A percentile compares a stretch with the other conserved stretches of the same genome.
These are phyloP conservation scores for Punctularia strigosozonata DNA, from an alignment of 768 basidiomycete genomes.

Conservation along the genomic window DNA sequence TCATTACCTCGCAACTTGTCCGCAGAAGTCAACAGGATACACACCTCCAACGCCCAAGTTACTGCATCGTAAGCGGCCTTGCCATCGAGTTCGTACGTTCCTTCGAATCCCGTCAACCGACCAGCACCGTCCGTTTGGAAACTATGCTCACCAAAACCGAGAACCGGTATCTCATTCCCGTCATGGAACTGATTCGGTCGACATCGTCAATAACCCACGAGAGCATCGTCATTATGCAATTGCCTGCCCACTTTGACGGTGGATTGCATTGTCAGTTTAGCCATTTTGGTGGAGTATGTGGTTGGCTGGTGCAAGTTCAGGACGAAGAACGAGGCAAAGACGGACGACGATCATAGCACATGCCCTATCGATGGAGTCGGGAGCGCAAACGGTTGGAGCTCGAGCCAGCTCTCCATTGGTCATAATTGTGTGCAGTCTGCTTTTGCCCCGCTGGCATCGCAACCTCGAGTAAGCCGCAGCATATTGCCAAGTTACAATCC, in stretches of 20 bases:
- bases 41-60: constrained; percentile 50
- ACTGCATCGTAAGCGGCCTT: constrained; percentile 43
- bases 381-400: too few relatives aligned
- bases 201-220: not conserved
- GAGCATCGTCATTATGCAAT: not conserved
- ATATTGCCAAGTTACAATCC: too few relatives aligned
- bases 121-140: not conserved
- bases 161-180: constrained; percentile 40
- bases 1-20: constrained; percentile 1
- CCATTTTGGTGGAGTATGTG: too few relatives aligned
- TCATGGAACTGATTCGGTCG: constrained; percentile 36
- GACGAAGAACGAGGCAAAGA: too few relatives aligned
- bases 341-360: too few relatives aligned
- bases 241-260: constrained; percentile 13
- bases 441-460: too few relatives aligned
- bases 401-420: too few relatives aligned
- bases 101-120: constrained; percentile 12
- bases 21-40: constrained; percentile 6
- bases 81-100: constrained; percentile 56
- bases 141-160: constrained; percentile 39
- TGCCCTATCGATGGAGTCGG: too few relatives aligned
- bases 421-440: too few relatives aligned
- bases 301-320: too few relatives aligned
- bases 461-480: too few relatives aligned
- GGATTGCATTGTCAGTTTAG: constrained; percentile 8